These are phyloP conservation scores for Pleurotus tuoliensis DNA, from an alignment of 768 basidiomycete species.

Conservation along the genomic window DNA sequence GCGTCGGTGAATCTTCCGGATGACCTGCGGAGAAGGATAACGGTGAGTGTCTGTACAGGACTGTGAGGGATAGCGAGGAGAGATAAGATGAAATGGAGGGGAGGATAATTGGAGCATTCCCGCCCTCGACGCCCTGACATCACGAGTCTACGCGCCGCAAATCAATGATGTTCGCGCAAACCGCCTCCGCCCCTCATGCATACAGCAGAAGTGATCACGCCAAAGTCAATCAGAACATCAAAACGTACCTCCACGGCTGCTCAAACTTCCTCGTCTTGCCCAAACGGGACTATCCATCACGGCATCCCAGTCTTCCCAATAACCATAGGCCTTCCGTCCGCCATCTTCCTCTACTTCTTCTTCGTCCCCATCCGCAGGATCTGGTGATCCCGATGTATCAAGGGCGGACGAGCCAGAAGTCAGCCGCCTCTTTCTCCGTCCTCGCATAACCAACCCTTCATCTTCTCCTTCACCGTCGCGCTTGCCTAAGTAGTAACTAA, in stretches of 20 bases:
- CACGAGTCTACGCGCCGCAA: too few relatives aligned
- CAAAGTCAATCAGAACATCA: background rate
- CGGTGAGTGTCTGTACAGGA: background rate
- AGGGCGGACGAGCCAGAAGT: slow-evolving; percentile 5
- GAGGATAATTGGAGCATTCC: too few relatives aligned
- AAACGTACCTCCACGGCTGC: background rate
- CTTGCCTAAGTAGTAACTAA: slow-evolving; percentile 14
- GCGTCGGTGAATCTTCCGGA: background rate
- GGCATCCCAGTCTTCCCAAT: slow-evolving; percentile 45
- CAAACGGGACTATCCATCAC: slow-evolving; percentile 34
- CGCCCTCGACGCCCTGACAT: too few relatives aligned
- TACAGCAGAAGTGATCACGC: too few relatives aligned
- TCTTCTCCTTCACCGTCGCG: slow-evolving; percentile 22
- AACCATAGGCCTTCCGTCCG: slow-evolving; percentile 32
- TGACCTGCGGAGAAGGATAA: slow-evolving; percentile 1
- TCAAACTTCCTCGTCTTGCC: background rate
- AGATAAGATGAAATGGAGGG: too few relatives aligned
- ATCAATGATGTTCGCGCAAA: too few relatives aligned
- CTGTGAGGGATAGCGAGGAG: background rate
- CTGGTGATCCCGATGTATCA: slow-evolving; percentile 5
- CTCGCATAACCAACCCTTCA: slow-evolving; percentile 4
- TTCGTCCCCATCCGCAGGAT: slow-evolving; percentile 15
- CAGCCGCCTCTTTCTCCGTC: slow-evolving; percentile 16
- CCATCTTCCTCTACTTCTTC: slow-evolving; percentile 40
- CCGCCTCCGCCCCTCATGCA: too few relatives aligned